These are phyloP conservation scores for Athelia sp. DNA, from an alignment of 1,284 basidiomycete genomes.

Conservation along the genomic window DNA sequence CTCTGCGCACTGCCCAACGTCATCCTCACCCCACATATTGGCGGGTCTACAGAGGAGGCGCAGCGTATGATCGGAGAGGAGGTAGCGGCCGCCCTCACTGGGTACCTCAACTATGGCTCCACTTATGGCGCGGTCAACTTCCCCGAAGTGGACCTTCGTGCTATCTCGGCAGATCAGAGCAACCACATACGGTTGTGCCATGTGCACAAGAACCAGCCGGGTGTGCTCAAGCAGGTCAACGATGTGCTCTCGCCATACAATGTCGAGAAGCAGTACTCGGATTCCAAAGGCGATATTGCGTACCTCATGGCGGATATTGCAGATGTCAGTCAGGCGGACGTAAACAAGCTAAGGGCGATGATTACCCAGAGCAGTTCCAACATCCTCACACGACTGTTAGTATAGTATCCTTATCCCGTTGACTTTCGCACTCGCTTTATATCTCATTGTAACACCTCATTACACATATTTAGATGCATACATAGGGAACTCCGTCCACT, in stretches of 20 bases:
- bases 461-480: constrained; percentile 11
- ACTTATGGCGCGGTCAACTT: constrained; percentile 96
- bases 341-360: constrained; percentile 77
- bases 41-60: constrained; percentile 98
- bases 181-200: constrained; percentile 90
- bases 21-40: constrained; percentile 97
- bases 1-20: constrained; percentile 80
- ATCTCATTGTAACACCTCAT: constrained; percentile 17
- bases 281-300: constrained; percentile 92
- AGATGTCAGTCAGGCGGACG: constrained; percentile 80
- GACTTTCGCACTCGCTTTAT: neutral
- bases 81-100: constrained; percentile 79
- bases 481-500: constrained; percentile 21
- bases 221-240: constrained; percentile 95
- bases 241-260: constrained; percentile 91
- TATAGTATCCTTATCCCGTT: constrained; percentile 30
- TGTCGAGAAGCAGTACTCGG: constrained; percentile 98
- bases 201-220: constrained; percentile 96
- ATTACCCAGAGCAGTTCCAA: constrained; percentile 84
- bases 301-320: constrained; percentile 97
- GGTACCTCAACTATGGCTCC: constrained; percentile 93
- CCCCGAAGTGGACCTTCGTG: constrained; percentile 95
- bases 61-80: constrained; percentile 97
- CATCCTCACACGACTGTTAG: constrained; percentile 83
- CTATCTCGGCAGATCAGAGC: constrained; percentile 82